Base-by-base conservation (phyloP, 1,139 yeast species). In the Yamadazyma atlantica region DNA sequence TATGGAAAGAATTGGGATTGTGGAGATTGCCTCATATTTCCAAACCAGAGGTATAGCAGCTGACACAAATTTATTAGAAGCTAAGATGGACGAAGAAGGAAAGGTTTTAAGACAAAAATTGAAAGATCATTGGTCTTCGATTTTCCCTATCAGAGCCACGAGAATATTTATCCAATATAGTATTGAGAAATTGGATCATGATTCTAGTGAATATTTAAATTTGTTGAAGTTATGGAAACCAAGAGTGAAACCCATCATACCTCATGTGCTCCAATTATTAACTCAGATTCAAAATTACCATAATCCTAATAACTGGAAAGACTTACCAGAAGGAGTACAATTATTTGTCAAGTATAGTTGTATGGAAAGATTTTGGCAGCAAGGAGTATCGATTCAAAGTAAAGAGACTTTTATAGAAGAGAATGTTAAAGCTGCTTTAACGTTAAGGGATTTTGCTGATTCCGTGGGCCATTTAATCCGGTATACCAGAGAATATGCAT, bases 311-410 rank as follows among this genome's bases (percentile, higher is more conserved):
- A 90, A 92, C 58, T 92, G 98, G 97, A 70, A 69, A 12, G 86
- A 80, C 33, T 69, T 94, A 35, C 97, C 98, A 0, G 77, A 75
- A 3, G 95, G 88, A 40, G 97, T 92, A 2, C 97, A 87, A 56
- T 73, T 92, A 2, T 92, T 94, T 68, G 96, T 92, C 11, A 76
- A 79, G 48, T 85, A 87, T 51, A 84, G 95, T 48, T 85, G 95
- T 35, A 80, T 83, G 57, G 98, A 94, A 64, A 73, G 97, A 51
- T 92, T 92, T 58, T 94, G 99, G 98, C 97, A 94, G 56, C 95
- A 90, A 45, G 98, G 98, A 13, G 95, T 95, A 15, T 87, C 96
- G 1, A 86, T 87, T 41, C 95, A 92, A 60, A 83, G 96, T 6
- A 85, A 88, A 51, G 98, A 94, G 56, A 90, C 95, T 30, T 94